These are phyloP conservation scores for Alternaria sp. DNA, from an alignment of 2,329 filamentous ascomycete genomes.

Conservation along the genomic window DNA sequence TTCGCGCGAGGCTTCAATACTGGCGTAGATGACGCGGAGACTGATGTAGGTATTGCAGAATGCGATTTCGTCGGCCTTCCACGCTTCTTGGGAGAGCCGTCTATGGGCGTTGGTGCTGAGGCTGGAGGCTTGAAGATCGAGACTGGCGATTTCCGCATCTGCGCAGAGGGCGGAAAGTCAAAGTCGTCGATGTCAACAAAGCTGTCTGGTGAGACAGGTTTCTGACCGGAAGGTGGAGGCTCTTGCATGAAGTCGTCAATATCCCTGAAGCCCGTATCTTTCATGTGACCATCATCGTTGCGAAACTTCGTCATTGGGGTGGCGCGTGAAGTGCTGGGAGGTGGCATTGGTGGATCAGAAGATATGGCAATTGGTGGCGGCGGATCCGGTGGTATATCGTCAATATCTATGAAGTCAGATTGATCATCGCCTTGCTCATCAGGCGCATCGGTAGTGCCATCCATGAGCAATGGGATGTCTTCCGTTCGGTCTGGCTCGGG, in stretches of 20 bases:
- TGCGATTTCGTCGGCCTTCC: slow-evolving; percentile 29
- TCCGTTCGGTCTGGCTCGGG: slow-evolving; percentile 40
- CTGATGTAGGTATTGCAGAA: slow-evolving; percentile 5
- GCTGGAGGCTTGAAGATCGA: background rate
- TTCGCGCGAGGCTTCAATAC: background rate
- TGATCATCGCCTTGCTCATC: background rate
- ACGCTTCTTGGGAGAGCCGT: slow-evolving; percentile 25
- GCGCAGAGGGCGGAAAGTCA: slow-evolving; percentile 18
- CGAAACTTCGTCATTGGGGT: background rate
- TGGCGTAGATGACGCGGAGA: slow-evolving; percentile 6
- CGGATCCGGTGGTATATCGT: slow-evolving; percentile 18
- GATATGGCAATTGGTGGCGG: slow-evolving; percentile 22
- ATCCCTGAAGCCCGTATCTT: slow-evolving; percentile 23
- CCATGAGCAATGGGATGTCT: slow-evolving; percentile 38
- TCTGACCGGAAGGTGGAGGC: slow-evolving; percentile 37
- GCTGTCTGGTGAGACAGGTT: slow-evolving; percentile 23
- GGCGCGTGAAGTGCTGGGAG: background rate
- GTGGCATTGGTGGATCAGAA: slow-evolving; percentile 30
- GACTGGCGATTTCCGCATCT: slow-evolving; percentile 1
- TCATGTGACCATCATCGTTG: background rate
- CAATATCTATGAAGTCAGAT: slow-evolving; percentile 25
- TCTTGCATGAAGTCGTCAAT: slow-evolving; percentile 32
- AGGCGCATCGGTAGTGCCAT: slow-evolving; percentile 14
- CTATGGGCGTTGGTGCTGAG: background rate
- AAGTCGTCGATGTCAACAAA: slow-evolving; percentile 39